Base-by-base conservation (phyloP, 2,329 filamentous ascomycete genomes). In the Epichloe typhina region DNA sequence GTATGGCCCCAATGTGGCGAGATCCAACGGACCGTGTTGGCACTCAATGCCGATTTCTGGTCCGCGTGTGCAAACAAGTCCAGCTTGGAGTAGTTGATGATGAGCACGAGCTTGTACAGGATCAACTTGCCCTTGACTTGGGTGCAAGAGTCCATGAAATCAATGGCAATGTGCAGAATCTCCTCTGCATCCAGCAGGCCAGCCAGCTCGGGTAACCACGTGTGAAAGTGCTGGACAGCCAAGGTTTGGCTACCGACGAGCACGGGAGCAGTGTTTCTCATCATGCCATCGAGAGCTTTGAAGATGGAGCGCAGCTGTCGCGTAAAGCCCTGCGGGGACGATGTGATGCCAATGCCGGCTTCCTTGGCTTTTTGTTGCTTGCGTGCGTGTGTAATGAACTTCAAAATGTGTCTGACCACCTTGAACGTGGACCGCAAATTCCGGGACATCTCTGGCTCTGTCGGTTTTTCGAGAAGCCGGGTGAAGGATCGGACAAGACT, bases 241-340 rank as follows among this genome's bases (percentile, higher is more conserved):
- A 98, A 72, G 0, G 93, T 97, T 68, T 98, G 95, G 55, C 87
- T 97, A 36, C 93, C 93, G 13, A 97, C 86, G 23, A 97, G 72
- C 17, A 90, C 83, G 0, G 93, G 86, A 2, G 88, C 86, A 2
- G 82, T 75, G 64, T 88, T 95, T 53, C 83, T 82, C 88, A 98
- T 96, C 69, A 98, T 79, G 15, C 78, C 75, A 66, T 97, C 89
- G 23, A 98, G 74, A 1, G 88, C 86, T 63, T 89, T 90, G 72
- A 97, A 97, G 38, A 97, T 88, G 36, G 78, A 82, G 54, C 88
- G 83, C 51, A 97, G 70, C 59, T 96, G 87, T 54, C 88, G 80
- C 45, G 83, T 88, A 64, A 98, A 96, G 4, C 74, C 74, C 3
- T 80, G 75, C 3, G 81, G 84, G 3, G 80, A 81, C 49, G 81